These are phyloP conservation scores for Pseudocercospora fuligena DNA, from an alignment of 2,329 filamentous ascomycete species.

Conservation along the genomic window DNA sequence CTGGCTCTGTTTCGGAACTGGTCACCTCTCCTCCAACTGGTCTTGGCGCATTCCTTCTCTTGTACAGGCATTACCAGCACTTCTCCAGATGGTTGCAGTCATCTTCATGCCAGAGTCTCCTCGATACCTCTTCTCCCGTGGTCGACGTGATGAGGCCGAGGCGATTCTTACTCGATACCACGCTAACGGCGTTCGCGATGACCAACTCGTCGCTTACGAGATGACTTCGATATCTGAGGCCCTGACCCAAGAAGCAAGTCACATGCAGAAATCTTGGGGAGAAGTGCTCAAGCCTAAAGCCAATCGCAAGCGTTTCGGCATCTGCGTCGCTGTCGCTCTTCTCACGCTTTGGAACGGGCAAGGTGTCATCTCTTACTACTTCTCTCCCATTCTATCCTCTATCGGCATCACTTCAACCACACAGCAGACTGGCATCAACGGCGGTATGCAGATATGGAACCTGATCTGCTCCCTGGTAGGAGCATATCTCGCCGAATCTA, in stretches of 20 bases:
- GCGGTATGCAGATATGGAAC: constrained; percentile 47
- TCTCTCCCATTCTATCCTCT: constrained; percentile 41
- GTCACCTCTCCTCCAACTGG: constrained; percentile 31
- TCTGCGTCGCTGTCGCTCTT: constrained; percentile 43
- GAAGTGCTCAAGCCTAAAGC: constrained; percentile 28
- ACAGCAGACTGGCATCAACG: constrained; percentile 46
- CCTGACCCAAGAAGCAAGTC: constrained; percentile 57
- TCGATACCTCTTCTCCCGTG: constrained; percentile 32
- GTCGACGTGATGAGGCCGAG: constrained; percentile 59
- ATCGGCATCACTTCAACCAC: constrained; percentile 45
- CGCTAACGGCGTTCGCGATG: constrained; percentile 64
- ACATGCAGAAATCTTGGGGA: constrained; percentile 48
- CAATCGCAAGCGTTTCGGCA: constrained; percentile 44
- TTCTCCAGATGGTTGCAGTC: constrained; percentile 29
- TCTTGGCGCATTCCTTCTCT: constrained; percentile 36
- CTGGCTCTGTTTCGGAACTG: constrained; percentile 31
- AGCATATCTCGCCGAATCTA: constrained; percentile 47
- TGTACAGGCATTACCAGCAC: constrained; percentile 32
- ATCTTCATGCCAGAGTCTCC: constrained; percentile 34
- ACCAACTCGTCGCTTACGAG: constrained; percentile 68
- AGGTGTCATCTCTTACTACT: constrained; percentile 42
- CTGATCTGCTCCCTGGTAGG: constrained; percentile 43
- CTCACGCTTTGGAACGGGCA: constrained; percentile 49
- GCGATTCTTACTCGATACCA: constrained; percentile 63
- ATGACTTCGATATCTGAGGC: constrained; percentile 65